Conservation (phyloP, 805 yeast species). For the Ogataea dorogensis region DNA sequence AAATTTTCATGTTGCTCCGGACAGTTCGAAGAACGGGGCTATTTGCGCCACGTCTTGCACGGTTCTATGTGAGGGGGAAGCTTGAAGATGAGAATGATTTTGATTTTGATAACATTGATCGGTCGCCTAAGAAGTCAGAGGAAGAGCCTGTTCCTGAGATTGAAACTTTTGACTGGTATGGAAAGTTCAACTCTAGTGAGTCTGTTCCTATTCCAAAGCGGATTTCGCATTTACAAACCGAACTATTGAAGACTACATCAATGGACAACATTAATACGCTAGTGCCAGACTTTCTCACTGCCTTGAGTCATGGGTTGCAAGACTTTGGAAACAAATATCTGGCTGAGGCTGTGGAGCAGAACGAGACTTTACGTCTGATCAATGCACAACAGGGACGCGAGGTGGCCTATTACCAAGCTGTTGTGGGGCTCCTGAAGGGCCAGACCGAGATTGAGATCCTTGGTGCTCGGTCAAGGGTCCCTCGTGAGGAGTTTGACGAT, state of each 20-base stretch:
- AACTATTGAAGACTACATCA: constrained; percentile 17
- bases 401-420: constrained; percentile 22
- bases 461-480: constrained; percentile 11
- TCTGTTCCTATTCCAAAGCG: constrained; percentile 1
- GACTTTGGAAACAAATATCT: constrained; percentile 25
- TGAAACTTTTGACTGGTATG: constrained; percentile 14
- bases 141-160: background rate
- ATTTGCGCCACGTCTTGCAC: background rate
- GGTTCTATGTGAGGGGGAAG: constrained; percentile 17
- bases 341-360: constrained; percentile 17
- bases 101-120: constrained; percentile 14
- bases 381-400: constrained; percentile 16
- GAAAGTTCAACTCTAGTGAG: constrained; percentile 7
- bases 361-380: constrained; percentile 13
- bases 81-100: constrained; percentile 26
- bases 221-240: constrained; percentile 13
- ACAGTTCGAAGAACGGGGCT: background rate
- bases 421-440: constrained; percentile 19
- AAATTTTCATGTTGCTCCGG: constrained; percentile 1
- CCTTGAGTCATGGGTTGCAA: constrained; percentile 12
- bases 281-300: constrained; percentile 20
- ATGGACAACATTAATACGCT: constrained; percentile 16
- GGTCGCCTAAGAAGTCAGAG: background rate
- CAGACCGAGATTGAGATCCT: constrained; percentile 14
- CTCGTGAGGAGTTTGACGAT: constrained; percentile 12